Base-by-base conservation (phyloP, 768 basidiomycete species). In the Harrya chromipes region DNA sequence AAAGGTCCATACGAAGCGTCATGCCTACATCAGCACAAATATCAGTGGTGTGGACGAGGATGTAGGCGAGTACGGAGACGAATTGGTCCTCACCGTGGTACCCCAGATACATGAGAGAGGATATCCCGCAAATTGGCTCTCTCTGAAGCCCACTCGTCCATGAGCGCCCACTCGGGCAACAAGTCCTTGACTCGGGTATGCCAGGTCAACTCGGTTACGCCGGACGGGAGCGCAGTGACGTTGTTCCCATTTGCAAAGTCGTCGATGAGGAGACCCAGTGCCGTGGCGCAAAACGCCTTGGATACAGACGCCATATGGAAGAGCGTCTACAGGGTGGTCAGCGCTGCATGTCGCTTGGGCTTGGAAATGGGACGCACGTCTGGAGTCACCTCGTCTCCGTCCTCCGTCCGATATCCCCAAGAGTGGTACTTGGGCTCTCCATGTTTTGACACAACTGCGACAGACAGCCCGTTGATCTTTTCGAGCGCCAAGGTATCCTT, bases 251-350 rank as follows among this genome's bases (percentile, higher is more conserved):
- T 48, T 13, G 62, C 62, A 52, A 70, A 75, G 52, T 74, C 74
- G 23, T 73, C 69, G 40, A 75, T 70, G 20, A 76, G 63, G 12
- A 77, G 66, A 4, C 76, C 74, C 1, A 76, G 42, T 2, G 73
- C 64, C 0, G 64, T 67, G 2, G 65, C 59, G 6, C 74, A 58
- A 59, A 76, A 76, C 6, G 71, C 71, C 40, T 75, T 72, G 8
- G 71, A 73, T 23, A 67, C 65, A 0, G 71, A 74, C 2, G 57
- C 72, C 34, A 73, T 56, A 34, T 56, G 52, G 50, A 74, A 72
- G 24, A 75, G 46, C 0, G 74, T 76, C 74, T 74, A 31, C 20
- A 14, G 12, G 31, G 34, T 19, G 14, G 10, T 34, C 27, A 41
- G 33, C 2, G 8, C n/a, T 27, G 27, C 11, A 36, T 24, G 14